Conservation (phyloP, 2,329 filamentous ascomycete genomes). For the Cladosporium sp. region DNA sequence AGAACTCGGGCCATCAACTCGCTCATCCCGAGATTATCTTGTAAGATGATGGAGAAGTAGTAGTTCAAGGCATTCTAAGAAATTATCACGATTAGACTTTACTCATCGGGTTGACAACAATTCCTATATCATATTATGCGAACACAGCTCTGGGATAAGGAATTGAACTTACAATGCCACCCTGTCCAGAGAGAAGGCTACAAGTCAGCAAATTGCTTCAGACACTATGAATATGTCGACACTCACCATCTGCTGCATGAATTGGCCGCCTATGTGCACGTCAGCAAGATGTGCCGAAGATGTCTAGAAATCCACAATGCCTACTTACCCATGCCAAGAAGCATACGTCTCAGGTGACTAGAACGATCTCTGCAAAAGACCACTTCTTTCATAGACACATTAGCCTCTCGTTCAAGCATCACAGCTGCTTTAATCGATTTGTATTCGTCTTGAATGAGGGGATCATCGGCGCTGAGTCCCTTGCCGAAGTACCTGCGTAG, state of each 20-base stretch:
- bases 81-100: neutral
- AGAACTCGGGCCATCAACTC: conserved; percentile 15
- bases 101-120: conserved; percentile 19
- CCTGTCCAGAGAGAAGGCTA: conserved; percentile 17
- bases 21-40: conserved; percentile 15
- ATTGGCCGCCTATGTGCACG: conserved; percentile 37
- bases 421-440: conserved; percentile 15
- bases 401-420: conserved; percentile 11
- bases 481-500: conserved; percentile 46
- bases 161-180: conserved; percentile 20
- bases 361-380: conserved; percentile 14
- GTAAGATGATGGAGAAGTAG: conserved; percentile 15
- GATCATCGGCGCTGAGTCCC: conserved; percentile 34
- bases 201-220: too few species aligned
- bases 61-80: conserved; percentile 35
- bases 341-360: conserved; percentile 13
- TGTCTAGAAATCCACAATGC: neutral
- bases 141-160: too few species aligned
- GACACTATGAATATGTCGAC: too few species aligned
- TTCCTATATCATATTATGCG: too few species aligned
- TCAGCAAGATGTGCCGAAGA: neutral
- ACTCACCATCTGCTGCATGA: conserved; percentile 55
- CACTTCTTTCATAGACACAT: conserved; percentile 14
- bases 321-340: conserved; percentile 13
- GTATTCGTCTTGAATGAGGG: neutral